Evolutionary conservation across 2,329 filamentous ascomycete species (phyloP), one percentile per base, ranked within the genome.

Genomic region (Arthrobotrys entomopaga): DNA sequence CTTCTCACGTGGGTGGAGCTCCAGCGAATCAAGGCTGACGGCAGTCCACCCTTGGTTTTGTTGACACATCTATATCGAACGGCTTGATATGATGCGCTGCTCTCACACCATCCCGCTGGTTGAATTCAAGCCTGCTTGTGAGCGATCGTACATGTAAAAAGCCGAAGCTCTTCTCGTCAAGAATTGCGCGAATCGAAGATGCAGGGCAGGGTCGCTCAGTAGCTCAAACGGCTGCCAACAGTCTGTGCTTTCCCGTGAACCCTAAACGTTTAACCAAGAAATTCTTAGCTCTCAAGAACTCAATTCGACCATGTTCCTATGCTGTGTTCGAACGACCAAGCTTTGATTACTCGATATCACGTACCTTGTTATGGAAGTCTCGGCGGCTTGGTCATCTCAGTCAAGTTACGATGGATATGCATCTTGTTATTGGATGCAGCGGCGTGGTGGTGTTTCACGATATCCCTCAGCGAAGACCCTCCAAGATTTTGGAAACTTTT

Each of bases 1-100:
- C 13, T 15, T 42, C 58, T 63, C 65, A 64, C 58, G 65, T 63
- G 58, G 65, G n/a, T n/a, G 34, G 65, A 70, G 58, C 65, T 70
- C 65, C 16, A 70, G 58, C 65, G 50, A 63, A 64, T 70, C 65
- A 64, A 43, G 6, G 19, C 4, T 16, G n/a, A 43, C 29, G 54
- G 52, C 52, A 26, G 29, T 24, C 61, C 61, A 26, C 46, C 48
- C 29, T n/a, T 56, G 49, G n/a, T 63, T 64, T 63, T 29, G 15
- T 70, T 57, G 65, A 57, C 50, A 57, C 53, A 70, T 58, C 58
- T 57, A 63, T 70, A 63, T 20, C 13, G n/a, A 34, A 7, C 7
- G 3, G 7, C 15, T 24, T 10, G 26, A 56, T 69, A 69, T 69
- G 54, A 57, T 40, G 2, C 52, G 29, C 52, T 46, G 2, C 52